A percentile compares a stretch with the other conserved stretches of the same genome.
Evolutionary conservation across 441 rosid genomes (phyloP).

Genomic region (Theobroma grandiflorum): DNA sequence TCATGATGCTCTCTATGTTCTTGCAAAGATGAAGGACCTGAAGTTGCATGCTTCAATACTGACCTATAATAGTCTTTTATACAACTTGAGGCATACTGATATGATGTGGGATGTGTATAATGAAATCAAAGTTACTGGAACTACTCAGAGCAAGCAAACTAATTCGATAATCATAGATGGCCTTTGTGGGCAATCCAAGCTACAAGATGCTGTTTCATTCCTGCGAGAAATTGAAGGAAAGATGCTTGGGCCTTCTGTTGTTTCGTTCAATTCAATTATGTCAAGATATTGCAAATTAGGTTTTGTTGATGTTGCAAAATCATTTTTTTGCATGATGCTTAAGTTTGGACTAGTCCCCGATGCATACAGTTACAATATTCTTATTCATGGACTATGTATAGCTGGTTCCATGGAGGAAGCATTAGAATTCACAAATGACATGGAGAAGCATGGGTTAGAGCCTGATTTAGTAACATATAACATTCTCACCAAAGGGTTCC

Average conservation of each 20-base stretch:
- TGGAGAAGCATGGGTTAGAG: slow-evolving; percentile 68
- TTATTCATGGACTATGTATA: slow-evolving; percentile 71
- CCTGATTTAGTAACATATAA: slow-evolving; percentile 78
- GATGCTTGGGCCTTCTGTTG: slow-evolving; percentile 58
- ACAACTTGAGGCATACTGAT: slow-evolving; percentile 67
- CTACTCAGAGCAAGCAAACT: slow-evolving; percentile 53
- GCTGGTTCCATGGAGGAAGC: slow-evolving; percentile 84
- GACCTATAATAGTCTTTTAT: slow-evolving; percentile 71
- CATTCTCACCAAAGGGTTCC: slow-evolving; percentile 69
- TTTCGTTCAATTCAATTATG: slow-evolving; percentile 76
- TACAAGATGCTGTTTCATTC: slow-evolving; percentile 68
- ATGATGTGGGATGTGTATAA: slow-evolving; percentile 68
- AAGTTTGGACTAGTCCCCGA: slow-evolving; percentile 78
- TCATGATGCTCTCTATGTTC: slow-evolving; percentile 69
- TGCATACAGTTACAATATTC: slow-evolving; percentile 76
- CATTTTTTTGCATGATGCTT: slow-evolving; percentile 70
- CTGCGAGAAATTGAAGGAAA: slow-evolving; percentile 50
- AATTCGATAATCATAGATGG: slow-evolving; percentile 72
- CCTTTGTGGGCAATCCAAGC: slow-evolving; percentile 65
- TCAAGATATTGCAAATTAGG: slow-evolving; percentile 74
- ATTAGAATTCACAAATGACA: slow-evolving; percentile 53
- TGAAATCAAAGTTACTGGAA: slow-evolving; percentile 46
- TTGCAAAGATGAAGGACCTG: slow-evolving; percentile 72
- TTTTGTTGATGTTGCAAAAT: slow-evolving; percentile 65
- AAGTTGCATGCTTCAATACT: slow-evolving; percentile 59